Base-by-base conservation (phyloP, 192 early-diverging fungal species). In the Paraglomus brasilianum region DNA sequence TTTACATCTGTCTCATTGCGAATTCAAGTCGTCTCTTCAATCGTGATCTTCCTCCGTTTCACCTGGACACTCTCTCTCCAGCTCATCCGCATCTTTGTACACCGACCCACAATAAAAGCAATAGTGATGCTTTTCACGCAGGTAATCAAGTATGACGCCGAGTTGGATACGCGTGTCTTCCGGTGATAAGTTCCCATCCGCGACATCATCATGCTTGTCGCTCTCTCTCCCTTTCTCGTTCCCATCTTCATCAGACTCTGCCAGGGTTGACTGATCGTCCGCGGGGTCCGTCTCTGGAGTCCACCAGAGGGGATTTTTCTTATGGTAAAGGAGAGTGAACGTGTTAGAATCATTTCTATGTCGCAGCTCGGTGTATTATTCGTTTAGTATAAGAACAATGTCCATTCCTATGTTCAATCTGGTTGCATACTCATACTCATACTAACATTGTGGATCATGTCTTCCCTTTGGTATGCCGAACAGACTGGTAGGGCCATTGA, bases 21-120 rank as follows among this genome's bases (percentile, higher is more conserved):
- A 30, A 3, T 3, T 30, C 30, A 30, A 2, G 3, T 30, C 30
- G 3, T 30, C 30, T 56, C 53, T 56, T 56, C 53, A 69, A 22
- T 69, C 66, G 44, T 89, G 88, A 48, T 85, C 82, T 9, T 86
- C 86, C 64, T 80, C 78, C 5, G 75, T 70, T n/a, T 64, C 46
- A 6, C 88, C 88, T 5, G 88, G 86, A 68, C 88, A 89, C 30
- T 73, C 46, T 14, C 56, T 22, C 13, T 62, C 63, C 41, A 89
- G 38, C 63, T 88, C 86, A 52, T 84, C 78, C 65, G 50, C 58
- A 56, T 78, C 61, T 7, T 48, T 60, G 45, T 82, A 89, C 50
- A 74, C 64, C 11, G 53, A 72, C 21, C 81, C 81, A 73, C 88
- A 89, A 85, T 85, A 89, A 40, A 88, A 71, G 60, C 88, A 89